Evolutionary conservation across 2,329 filamentous ascomycete species (phyloP).

Genomic region (Boeremia lycopersici): DNA sequence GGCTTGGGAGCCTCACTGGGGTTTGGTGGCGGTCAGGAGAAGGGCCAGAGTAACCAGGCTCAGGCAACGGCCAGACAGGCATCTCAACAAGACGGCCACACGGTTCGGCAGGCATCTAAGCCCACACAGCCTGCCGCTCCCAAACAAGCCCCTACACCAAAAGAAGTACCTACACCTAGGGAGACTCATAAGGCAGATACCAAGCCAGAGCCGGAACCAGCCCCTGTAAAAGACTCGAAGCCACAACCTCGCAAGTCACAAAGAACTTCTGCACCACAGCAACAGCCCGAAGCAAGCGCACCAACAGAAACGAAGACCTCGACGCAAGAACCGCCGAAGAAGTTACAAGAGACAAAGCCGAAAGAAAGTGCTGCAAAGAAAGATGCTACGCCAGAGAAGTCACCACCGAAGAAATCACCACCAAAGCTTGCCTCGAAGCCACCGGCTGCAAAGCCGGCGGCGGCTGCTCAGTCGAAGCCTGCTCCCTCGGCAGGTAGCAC

Average conservation of each 20-base stretch:
- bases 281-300: neutral
- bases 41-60: slow-evolving; percentile 10
- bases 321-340: neutral
- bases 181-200: slow-evolving; percentile 20
- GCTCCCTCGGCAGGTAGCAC: slow-evolving; percentile 15
- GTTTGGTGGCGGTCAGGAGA: slow-evolving; percentile 21
- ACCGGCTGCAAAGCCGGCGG: slow-evolving; percentile 13
- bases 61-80: slow-evolving; percentile 14
- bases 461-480: slow-evolving; percentile 14
- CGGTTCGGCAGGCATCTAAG: slow-evolving; percentile 2
- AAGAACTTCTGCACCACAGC: slow-evolving; percentile 7
- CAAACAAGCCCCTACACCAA: slow-evolving; percentile 19
- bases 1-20: slow-evolving; percentile 37
- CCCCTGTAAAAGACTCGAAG: neutral
- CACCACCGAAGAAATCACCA: slow-evolving; percentile 14
- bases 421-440: slow-evolving; percentile 19
- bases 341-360: neutral
- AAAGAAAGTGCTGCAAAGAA: neutral
- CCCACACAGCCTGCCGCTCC: slow-evolving; percentile 5
- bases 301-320: neutral
- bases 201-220: slow-evolving; percentile 14
- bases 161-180: slow-evolving; percentile 19
- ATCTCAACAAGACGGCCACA: slow-evolving; percentile 18
- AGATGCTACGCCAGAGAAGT: slow-evolving; percentile 1
- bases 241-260: slow-evolving; percentile 13